Evolutionary conservation across 306 rosid species (phyloP), one percentile per base, ranked within the genome.

Genomic region (Sicyos edulis): DNA sequence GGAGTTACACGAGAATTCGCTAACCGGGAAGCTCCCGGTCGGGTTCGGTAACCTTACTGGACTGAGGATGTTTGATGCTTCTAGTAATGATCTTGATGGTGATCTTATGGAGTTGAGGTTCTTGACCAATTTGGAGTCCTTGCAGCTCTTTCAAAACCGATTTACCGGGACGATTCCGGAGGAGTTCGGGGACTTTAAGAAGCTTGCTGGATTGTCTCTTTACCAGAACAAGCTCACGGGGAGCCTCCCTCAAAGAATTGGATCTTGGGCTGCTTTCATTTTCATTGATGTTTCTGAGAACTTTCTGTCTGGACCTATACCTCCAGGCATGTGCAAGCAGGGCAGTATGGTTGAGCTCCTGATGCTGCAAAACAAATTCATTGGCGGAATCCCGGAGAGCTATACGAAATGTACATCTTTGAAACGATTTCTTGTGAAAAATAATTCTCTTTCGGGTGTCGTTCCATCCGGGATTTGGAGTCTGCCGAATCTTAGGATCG

Each of bases 271-370:
- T 4, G 89, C 84, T 29, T 69, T 92, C 78, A 0, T 21, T 0
- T 88, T n/a, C 86, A 77, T 92, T 63, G 98, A 92, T 75, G 88
- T 85, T 47, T 84, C 98, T 3, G 96, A 92, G 77, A 92, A 92
- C 64, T 88, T 63, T 11, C 77, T 92, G 47, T 74, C 84, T 0
- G 98, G 98, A 51, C 77, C 85, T 50, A 86, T 92, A 49, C 98
- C 95, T 6, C 85, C 96, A 55, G 80, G 77, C 47, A 81, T 92
- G 96, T 92, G 98, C 83, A 88, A 78, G 74, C 86, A 84, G 74
- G 85, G 81, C 37, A 72, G 7, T 20, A 80, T 89, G 75, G 17
- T 20, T 0, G 80, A 59, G 2, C 70, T 92, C 51, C 78, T 79
- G 0, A 7, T 89, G 54, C 76, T 88, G 54, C 83, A 92, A 80